Evolutionary conservation across 805 yeast species (phyloP), one percentile per base, ranked within the genome.

Genomic region (Pichia sporocuriosa): DNA sequence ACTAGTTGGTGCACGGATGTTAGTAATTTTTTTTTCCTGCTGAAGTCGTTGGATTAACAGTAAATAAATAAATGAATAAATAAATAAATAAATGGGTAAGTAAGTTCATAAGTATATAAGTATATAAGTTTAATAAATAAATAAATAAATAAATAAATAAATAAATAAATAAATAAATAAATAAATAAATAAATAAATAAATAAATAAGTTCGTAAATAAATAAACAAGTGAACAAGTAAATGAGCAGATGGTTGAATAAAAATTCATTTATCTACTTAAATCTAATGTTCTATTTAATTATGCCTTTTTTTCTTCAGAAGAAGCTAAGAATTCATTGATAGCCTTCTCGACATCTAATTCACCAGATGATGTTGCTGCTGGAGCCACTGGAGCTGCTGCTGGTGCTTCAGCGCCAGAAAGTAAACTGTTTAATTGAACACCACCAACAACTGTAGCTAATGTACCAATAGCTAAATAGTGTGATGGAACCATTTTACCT

Each of bases 401-500:
- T n/a, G 49, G 28, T 11, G 46, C 28, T 10, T 83, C 76, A 50
- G 78, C 69, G 50, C 74, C 69, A 22, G 77, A 68, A 9, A 55
- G 47, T 4, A 56, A 39, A n/a, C 55, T 37, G 38, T 37, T 40
- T 6, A 53, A 20, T 32, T 39, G 43, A 43, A 78, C 52, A 45
- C 66, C 71, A 41, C 80, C 75, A 40, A 75, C 77, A 37, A 85
- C 81, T 29, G 80, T 60, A 46, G 79, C 75, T 55, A 89, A 69
- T 35, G 96, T 87, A 52, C 83, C 90, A 53, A 88, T 65, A 22
- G 96, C 84, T 62, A 89, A 75, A 58, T 77, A 83, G 69, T 87
- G 89, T 49, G 97, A 75, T 56, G 77, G 87, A 55, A 88, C 79
- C 51, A 82, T 68, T 67, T 76, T 84, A 50, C 97, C 97, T 56